Evolutionary conservation across 495 filamentous ascomycete species (phyloP), one percentile per base, ranked within the genome.

Genomic region (Clavariopsis aquatica): DNA sequence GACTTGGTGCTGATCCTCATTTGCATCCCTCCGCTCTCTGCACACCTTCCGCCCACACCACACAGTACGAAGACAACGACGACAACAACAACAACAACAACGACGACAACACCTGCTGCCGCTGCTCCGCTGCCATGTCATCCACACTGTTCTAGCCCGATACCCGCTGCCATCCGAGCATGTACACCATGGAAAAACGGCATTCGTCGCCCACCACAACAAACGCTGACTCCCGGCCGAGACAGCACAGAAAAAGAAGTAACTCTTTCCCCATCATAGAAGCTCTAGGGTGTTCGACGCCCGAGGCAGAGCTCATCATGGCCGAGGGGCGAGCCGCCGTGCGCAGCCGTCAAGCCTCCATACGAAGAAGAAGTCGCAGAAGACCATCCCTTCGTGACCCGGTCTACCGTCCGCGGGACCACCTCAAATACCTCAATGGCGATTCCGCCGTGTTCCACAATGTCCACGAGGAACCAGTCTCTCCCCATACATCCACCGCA

Each of bases 241-340:
- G 23, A 23, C 19, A 13, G 17, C 27, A 59, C 7, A 58, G 65
- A 29, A 28, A 68, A 20, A 63, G 65, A 29, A 68, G 65, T 54
- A 68, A 59, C 22, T 68, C 65, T 15, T 28, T 63, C 28, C 60
- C 65, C 1, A 60, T 68, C 3, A 49, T 63, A 10, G 65, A 68
- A 1, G 65, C 54, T 38, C 31, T 68, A 17, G 65, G 65, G 57
- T 68, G 65, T 36, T 68, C 65, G 17, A 60, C 60, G 7, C 19
- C 52, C 12, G 65, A 68, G 56, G 65, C 65, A 13, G 34, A 57
- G 41, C 29, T 68, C 24, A 53, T 68, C 22, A 28, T 68, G 24
- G 60, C 52, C 4, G 65, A 68, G 34, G 65, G 65, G n/a, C 38
- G 60, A 22, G 65, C 65, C n/a, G 65, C 65, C 24, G 41, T 68